phyloP scores from a whole-genome alignment of 768 basidiomycete genomes.

The Amanita pallidorosea region DNA sequence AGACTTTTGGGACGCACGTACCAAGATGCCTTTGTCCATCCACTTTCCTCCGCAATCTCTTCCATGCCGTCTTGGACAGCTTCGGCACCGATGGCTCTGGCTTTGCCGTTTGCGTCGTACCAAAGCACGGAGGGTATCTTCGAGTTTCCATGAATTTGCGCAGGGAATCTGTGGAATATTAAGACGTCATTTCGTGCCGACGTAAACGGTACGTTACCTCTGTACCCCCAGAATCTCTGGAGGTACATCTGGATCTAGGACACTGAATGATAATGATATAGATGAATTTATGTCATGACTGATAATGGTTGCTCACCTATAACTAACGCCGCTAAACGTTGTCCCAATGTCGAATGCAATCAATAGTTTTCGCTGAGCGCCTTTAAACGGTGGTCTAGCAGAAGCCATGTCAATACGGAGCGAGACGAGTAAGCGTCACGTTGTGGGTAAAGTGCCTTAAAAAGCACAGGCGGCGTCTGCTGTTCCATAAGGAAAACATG shows the following conservation, averaged over 20 bases:
- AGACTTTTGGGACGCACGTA: constrained; percentile 7
- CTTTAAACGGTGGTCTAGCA: constrained; percentile 25
- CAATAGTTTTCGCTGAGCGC: constrained; percentile 30
- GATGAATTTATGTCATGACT: background rate
- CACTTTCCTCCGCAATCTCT: constrained; percentile 26
- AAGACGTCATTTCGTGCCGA: background rate
- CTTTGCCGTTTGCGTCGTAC: constrained; percentile 26
- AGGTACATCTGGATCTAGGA: constrained; percentile 22
- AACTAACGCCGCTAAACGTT: constrained; percentile 39
- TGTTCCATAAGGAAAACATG: background rate
- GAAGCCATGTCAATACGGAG: background rate
- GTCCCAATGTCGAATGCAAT: constrained; percentile 44
- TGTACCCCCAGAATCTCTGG: constrained; percentile 29
- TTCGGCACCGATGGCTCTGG: constrained; percentile 30
- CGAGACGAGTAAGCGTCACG: background rate
- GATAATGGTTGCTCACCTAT: constrained; percentile 14
- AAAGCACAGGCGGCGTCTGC: background rate
- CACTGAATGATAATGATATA: constrained; percentile 8
- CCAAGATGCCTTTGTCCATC: constrained; percentile 34
- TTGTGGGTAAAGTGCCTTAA: background rate
- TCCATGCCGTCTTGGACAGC: constrained; percentile 21
- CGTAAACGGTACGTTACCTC: constrained; percentile 15
- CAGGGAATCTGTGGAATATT: constrained; percentile 9
- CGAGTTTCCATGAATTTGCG: constrained; percentile 17
- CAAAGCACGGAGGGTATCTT: constrained; percentile 28